A percentile compares a stretch with the other conserved stretches of the same genome.
Conservation (phyloP, 805 yeast species). For the Jamesozyma spencerorum region DNA sequence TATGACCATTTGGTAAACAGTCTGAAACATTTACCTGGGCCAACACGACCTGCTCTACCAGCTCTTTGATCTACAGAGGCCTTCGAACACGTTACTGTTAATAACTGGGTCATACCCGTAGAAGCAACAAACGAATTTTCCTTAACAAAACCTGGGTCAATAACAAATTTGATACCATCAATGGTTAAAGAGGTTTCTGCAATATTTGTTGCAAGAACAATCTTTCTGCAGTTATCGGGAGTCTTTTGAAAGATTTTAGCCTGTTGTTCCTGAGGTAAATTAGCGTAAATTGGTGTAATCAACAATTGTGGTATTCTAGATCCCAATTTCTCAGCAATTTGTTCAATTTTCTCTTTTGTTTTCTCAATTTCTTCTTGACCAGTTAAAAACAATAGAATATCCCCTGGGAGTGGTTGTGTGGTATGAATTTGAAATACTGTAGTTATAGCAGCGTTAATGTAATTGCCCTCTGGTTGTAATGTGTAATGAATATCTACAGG, state of each 20-base stretch:
- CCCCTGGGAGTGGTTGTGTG: slow-evolving; percentile 55
- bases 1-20: slow-evolving; percentile 68
- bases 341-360: slow-evolving; percentile 59
- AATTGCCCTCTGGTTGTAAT: slow-evolving; percentile 81
- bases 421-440: slow-evolving; percentile 82
- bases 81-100: slow-evolving; percentile 80
- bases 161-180: slow-evolving; percentile 89
- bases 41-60: slow-evolving; percentile 97
- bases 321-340: slow-evolving; percentile 58
- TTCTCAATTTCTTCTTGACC: slow-evolving; percentile 95
- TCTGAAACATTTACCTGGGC: slow-evolving; percentile 92
- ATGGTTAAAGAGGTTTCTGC: slow-evolving; percentile 96
- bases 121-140: slow-evolving; percentile 82
- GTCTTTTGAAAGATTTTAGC: slow-evolving; percentile 77
- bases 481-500: slow-evolving; percentile 86
- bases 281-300: slow-evolving; percentile 84
- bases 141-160: slow-evolving; percentile 92
- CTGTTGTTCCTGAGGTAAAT: slow-evolving; percentile 79
- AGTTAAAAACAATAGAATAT: slow-evolving; percentile 80
- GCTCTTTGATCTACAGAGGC: slow-evolving; percentile 96
- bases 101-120: slow-evolving; percentile 80
- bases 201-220: slow-evolving; percentile 89
- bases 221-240: slow-evolving; percentile 69
- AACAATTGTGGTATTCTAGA: slow-evolving; percentile 50
- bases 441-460: slow-evolving; percentile 78